Evolutionary conservation across 2,329 filamentous ascomycete species (phyloP).

Genomic region (Sclerotinia spermophila): DNA sequence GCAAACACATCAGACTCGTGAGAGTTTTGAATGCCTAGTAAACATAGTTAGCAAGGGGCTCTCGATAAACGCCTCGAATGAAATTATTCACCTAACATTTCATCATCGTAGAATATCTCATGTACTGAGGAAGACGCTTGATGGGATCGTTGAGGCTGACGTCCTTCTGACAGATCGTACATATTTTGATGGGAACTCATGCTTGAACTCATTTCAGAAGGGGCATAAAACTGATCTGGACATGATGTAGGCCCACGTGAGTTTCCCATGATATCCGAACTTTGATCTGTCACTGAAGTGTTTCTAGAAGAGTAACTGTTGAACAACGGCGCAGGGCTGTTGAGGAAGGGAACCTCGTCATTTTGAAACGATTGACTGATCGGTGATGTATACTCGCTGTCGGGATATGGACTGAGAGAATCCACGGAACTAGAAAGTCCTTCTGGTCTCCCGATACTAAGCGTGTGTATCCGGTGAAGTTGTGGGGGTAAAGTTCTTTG

Average conservation of each 20-base stretch:
- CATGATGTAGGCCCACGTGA: constrained; percentile 55
- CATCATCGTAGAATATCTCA: constrained; percentile 39
- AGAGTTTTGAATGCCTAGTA: constrained; percentile 24
- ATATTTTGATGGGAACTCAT: constrained; percentile 57
- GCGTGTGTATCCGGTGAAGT: constrained; percentile 47
- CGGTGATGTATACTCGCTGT: constrained; percentile 54
- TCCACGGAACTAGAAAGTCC: constrained; percentile 40
- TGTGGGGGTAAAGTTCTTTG: constrained; percentile 44
- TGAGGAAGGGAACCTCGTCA: constrained; percentile 54
- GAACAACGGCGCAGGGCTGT: constrained; percentile 55
- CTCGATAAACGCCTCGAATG: constrained; percentile 11
- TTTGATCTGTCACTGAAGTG: constrained; percentile 49
- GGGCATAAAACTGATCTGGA: constrained; percentile 58
- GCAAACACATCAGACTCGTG: constrained; percentile 34
- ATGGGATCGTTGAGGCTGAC: constrained; percentile 33
- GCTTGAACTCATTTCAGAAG: constrained; percentile 58
- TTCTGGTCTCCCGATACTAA: constrained; percentile 42
- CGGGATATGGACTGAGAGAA: constrained; percentile 49
- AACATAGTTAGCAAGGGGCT: constrained; percentile 20
- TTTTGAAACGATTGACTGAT: constrained; percentile 52
- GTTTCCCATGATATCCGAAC: constrained; percentile 55
- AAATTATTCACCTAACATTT: constrained; percentile 39
- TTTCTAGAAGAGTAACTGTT: constrained; percentile 49
- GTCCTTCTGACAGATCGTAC: constrained; percentile 45
- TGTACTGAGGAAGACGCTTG: constrained; percentile 32